Conservation (phyloP, 2,329 filamentous ascomycete genomes). For the Verticillium dahliae region DNA sequence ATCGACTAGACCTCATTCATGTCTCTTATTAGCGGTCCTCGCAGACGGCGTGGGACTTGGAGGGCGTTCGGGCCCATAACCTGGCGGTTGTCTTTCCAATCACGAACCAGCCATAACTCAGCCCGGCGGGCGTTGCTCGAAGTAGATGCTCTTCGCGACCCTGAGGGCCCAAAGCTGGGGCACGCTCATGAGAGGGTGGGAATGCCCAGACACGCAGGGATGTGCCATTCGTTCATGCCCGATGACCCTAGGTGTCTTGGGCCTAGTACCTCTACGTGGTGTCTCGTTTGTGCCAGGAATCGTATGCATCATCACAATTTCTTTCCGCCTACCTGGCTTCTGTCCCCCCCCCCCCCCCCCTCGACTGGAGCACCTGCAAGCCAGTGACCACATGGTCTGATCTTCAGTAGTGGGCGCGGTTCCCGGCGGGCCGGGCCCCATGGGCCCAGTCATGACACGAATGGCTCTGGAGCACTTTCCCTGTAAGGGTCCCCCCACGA, state of each 20-base stretch:
- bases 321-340: neutral
- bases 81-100: neutral
- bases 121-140: neutral
- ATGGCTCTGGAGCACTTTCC: neutral
- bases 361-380: no score
- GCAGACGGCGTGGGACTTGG: no score
- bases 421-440: neutral
- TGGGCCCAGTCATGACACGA: neutral
- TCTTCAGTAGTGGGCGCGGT: neutral
- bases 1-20: neutral
- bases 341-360: neutral
- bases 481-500: no score
- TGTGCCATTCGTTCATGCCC: neutral
- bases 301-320: no score
- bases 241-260: neutral
- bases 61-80: neutral
- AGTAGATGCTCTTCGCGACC: neutral
- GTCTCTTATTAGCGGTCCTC: neutral
- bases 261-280: neutral
- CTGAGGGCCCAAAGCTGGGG: neutral
- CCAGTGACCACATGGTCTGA: neutral
- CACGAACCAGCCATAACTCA: neutral
- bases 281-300: neutral
- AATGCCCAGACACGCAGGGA: neutral
- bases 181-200: neutral